Base-by-base conservation (phyloP, 805 yeast species). In the Lachancea sp. region DNA sequence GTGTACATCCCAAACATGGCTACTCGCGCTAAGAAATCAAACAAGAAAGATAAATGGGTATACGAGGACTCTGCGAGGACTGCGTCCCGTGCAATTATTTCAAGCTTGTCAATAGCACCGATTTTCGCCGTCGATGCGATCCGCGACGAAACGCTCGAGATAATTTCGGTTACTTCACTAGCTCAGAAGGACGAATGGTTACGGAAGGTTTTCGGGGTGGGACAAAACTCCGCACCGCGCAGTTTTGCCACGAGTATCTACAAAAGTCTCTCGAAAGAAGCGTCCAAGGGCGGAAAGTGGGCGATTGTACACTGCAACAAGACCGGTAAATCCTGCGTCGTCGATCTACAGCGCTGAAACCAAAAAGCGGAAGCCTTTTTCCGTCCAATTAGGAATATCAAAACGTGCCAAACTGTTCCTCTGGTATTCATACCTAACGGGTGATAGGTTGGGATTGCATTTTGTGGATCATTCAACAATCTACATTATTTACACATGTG, bases 121-220 rank as follows among this genome's bases (percentile, higher is more conserved):
- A 74, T 90, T 0, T 69, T 88, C 34, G 75, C 83, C 0, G 76
- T 90, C 24, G 97, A 90, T 56, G 78, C 76, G 3, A 63, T 78
- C 9, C 72, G 81, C 45, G 95, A 86, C 50, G 97, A 88, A 46
- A 83, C 86, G 2, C 60, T 92, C 45, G 90, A 88, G 37, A 83
- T 88, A 73, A 83, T 90, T 29, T 71, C 83, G 11, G 74, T 81
- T 2, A 82, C 89, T 0, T 81, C 94, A 0, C 61, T 86, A n/a
- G 69, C 71, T 21, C 87, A 77, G 46, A 80, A 77, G 36, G 95
- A 86, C 46, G 90, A 85, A 69, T 73, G 75, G 74, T 66, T 81
- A 38, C 73, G 94, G 51, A 83, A 84, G 49, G 87, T 90, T 4
- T 58, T 61, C 38, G 84, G 89, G 6, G 87, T 90, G 15, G 75